phyloP scores from a whole-genome alignment of 2,329 filamentous ascomycete genomes.

The Cordyceps farinosa region DNA sequence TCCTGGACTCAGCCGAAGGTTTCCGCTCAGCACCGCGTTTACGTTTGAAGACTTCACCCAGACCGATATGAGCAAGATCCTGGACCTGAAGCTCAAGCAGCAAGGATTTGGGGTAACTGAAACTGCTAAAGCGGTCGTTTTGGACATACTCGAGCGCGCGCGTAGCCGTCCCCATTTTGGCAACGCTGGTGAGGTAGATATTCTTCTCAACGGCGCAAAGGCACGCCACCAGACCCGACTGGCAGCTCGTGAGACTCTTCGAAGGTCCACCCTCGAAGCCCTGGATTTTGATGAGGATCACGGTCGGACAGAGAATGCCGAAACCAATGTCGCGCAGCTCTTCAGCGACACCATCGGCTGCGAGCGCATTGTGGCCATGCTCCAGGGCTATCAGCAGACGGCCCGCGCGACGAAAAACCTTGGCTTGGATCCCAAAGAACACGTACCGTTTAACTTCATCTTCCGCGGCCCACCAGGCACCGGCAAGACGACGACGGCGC shows the following conservation, averaged over 20 bases:
- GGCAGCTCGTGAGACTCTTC: constrained; percentile 22
- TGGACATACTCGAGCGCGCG: constrained; percentile 58
- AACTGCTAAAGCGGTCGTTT: constrained; percentile 49
- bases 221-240: constrained; percentile 30
- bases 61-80: constrained; percentile 53
- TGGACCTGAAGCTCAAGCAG: constrained; percentile 59
- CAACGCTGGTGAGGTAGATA: constrained; percentile 72
- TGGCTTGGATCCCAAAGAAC: constrained; percentile 27
- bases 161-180: constrained; percentile 68
- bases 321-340: constrained; percentile 46
- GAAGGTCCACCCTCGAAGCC: constrained; percentile 66
- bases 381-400: constrained; percentile 53
- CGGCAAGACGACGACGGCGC: constrained; percentile 69
- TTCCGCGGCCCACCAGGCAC: constrained; percentile 66
- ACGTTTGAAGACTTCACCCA: constrained; percentile 65
- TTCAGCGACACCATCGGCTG: constrained; percentile 59
- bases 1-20: constrained; percentile 63
- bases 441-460: constrained; percentile 64
- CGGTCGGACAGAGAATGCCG: constrained; percentile 37
- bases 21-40: constrained; percentile 62
- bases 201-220: constrained; percentile 57
- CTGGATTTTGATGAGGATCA: constrained; percentile 70
- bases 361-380: constrained; percentile 48
- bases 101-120: constrained; percentile 51
- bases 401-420: constrained; percentile 29